Evolutionary conservation across 2,329 filamentous ascomycete genomes (phyloP).

Genomic region (Botrytis fabae): DNA sequence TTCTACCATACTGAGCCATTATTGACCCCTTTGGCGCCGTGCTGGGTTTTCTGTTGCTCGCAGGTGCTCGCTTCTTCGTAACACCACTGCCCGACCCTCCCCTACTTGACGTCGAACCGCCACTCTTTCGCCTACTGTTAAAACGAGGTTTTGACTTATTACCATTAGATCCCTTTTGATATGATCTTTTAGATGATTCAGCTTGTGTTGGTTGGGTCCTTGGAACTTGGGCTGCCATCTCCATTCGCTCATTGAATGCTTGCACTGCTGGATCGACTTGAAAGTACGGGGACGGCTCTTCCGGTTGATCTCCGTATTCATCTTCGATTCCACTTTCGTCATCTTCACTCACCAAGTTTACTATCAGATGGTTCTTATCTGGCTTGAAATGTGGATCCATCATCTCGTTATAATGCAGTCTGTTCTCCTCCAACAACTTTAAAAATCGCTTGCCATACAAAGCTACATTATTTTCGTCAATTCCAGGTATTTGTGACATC

Average conservation of each 20-base stretch:
- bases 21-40: conserved; percentile 6
- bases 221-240: background rate
- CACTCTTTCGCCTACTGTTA: conserved; percentile 16
- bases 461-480: conserved; percentile 62
- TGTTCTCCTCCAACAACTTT: conserved; percentile 54
- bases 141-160: background rate
- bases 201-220: background rate
- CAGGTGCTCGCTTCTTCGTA: conserved; percentile 29
- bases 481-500: conserved; percentile 64
- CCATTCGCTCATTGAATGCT: conserved; percentile 18
- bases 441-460: conserved; percentile 63
- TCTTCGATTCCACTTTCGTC: conserved; percentile 32
- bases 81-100: conserved; percentile 26
- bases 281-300: conserved; percentile 14
- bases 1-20: conserved; percentile 18
- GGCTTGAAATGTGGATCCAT: conserved; percentile 42
- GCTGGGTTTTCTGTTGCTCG: conserved; percentile 26
- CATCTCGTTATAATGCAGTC: conserved; percentile 52
- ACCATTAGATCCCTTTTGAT: background rate
- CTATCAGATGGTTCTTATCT: conserved; percentile 43
- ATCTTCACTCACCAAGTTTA: conserved; percentile 52
- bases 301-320: conserved; percentile 26
- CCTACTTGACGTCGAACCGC: conserved; percentile 9
- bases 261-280: conserved; percentile 18
- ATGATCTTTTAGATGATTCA: conserved; percentile 5